Evolutionary conservation across 805 yeast species (phyloP), one percentile per base, ranked within the genome.

Genomic region (Zygotorulaspora danielsina): DNA sequence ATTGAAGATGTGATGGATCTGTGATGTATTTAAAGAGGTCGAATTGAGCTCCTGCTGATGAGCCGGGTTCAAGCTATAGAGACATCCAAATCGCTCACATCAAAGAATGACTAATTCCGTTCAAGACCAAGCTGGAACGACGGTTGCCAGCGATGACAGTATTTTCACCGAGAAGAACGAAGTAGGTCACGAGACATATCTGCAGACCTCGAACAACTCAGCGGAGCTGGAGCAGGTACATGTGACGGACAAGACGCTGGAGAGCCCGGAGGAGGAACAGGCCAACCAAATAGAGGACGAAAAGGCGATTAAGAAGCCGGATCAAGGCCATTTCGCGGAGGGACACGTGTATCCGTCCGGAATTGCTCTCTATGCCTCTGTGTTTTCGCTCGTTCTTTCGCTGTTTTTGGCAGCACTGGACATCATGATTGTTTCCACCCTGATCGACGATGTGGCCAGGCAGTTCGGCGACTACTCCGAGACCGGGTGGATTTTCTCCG

Each of bases 401-500:
- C 40, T 53, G 19, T 61, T 57, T 34, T 39, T 64, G 13, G 59
- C 67, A 11, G 81, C 82, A 0, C 56, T 79, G 29, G 84, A 79
- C 53, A 78, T 73, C 46, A 77, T 81, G n/a, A 78, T 79, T 41
- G 73, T 73, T 2, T 51, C 73, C 6, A 73, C 82, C 1, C 60
- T 76, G 9, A 59, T 78, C 34, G 68, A 75, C 12, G 63, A 59
- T 1, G 73, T 79, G 2, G 75, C 79, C 5, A 59, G 62, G 36
- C 61, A 74, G 43, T 78, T 79, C 50, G 47, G 67, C 16, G 65
- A 67, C 3, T 78, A 74, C 48, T 67, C 71, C 5, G 68, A 75
- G 40, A 64, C 78, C 6, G 79, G 79, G 3, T 79, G 86, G 84
- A 54, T 79, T 19, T 59, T 77, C 6, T 60, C 79, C 0, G 81